Evolutionary conservation across 176 grass and related monocot species (phyloP).

Genomic region (Eragrostis nindensis): DNA sequence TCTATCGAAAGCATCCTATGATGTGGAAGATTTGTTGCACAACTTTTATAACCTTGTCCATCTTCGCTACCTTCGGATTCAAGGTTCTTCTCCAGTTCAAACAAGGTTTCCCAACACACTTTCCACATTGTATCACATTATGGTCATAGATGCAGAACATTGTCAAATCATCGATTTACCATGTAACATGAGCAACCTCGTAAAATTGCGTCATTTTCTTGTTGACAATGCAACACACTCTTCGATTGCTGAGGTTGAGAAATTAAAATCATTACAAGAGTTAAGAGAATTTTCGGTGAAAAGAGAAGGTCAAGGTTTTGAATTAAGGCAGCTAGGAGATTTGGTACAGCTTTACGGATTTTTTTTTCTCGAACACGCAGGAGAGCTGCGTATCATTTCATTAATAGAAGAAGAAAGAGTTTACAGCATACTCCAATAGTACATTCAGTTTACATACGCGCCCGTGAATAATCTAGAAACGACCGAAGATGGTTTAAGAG

Average conservation of each 20-base stretch:
- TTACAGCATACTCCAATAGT: too few species aligned
- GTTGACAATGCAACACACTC: neutral
- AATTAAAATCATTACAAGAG: neutral
- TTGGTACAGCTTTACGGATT: neutral
- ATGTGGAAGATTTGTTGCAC: too few species aligned
- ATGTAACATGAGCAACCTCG: neutral
- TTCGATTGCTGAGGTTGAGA: neutral
- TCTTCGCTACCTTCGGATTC: conserved; percentile 15
- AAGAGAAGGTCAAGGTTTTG: neutral
- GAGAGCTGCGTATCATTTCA: too few species aligned
- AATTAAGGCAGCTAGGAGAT: neutral
- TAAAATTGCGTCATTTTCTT: neutral
- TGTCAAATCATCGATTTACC: neutral
- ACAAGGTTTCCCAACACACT: neutral
- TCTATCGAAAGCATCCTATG: too few species aligned
- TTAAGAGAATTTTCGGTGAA: neutral
- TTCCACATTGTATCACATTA: conserved; percentile 13
- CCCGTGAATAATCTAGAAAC: too few species aligned
- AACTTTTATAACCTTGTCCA: neutral
- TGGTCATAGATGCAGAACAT: neutral
- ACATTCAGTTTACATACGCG: too few species aligned
- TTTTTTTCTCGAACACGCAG: too few species aligned
- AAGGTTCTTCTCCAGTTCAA: too few species aligned
- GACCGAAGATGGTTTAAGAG: too few species aligned
- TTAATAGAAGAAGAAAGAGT: too few species aligned